Conservation (phyloP, 306 rosid genomes). For the Cucurbita moschata region DNA sequence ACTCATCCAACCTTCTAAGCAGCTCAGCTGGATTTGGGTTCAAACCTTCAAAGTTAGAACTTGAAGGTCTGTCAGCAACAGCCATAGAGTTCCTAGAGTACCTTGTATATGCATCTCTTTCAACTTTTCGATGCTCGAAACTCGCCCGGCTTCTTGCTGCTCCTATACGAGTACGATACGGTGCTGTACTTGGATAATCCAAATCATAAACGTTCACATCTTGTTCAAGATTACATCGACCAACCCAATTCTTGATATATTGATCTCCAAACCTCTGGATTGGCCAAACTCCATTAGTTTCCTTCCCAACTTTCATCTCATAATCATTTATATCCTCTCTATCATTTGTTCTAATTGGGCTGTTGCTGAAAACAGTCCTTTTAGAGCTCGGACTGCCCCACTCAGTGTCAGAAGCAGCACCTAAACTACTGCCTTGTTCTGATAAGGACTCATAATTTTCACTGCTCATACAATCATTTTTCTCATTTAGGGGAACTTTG, state of each 20-base stretch:
- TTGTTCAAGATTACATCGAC: slow-evolving; percentile 9
- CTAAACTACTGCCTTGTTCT: slow-evolving; percentile 10
- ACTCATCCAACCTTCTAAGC: slow-evolving; percentile 29
- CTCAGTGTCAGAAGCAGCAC: slow-evolving; percentile 11
- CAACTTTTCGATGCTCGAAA: slow-evolving; percentile 12
- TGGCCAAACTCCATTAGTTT: slow-evolving; percentile 11
- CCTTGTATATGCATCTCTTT: slow-evolving; percentile 14
- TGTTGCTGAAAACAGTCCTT: slow-evolving; percentile 7
- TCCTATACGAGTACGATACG: not conserved
- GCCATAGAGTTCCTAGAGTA: slow-evolving; percentile 11
- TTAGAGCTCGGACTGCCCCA: slow-evolving; percentile 13
- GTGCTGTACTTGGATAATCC: slow-evolving; percentile 11
- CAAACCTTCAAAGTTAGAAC: slow-evolving; percentile 9
- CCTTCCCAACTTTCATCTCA: slow-evolving; percentile 9
- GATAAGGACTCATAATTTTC: slow-evolving; percentile 18
- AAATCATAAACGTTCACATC: slow-evolving; percentile 4
- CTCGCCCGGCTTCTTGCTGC: slow-evolving; percentile 8
- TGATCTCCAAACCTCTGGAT: slow-evolving; percentile 12
- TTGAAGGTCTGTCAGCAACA: slow-evolving; percentile 25
- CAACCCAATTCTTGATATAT: slow-evolving; percentile 10
- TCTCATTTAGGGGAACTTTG: slow-evolving; percentile 9
- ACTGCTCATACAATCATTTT: slow-evolving; percentile 1
- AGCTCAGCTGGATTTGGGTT: slow-evolving; percentile 22
- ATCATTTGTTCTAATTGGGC: slow-evolving; percentile 15
- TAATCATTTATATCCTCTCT: slow-evolving; percentile 5